phyloP scores from a whole-genome alignment of 2,329 filamentous ascomycete species.

The Neurospora crassa region DNA sequence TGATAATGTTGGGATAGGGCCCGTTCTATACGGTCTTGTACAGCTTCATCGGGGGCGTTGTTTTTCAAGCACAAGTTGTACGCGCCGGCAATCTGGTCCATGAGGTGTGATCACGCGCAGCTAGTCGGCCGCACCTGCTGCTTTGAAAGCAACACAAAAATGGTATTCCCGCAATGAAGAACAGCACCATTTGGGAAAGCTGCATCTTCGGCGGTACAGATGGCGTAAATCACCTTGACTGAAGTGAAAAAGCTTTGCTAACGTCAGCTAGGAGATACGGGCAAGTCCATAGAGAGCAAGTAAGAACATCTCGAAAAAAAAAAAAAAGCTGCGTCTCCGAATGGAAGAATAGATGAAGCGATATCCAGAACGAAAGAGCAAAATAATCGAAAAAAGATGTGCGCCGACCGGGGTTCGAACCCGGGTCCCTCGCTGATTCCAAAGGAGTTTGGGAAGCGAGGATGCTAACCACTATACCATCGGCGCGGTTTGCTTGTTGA shows the following conservation, averaged over 20 bases:
- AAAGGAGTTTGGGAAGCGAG: constrained; percentile 4
- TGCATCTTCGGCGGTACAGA: not conserved
- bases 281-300: not conserved
- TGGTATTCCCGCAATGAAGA: not conserved
- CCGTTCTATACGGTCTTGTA: constrained; percentile 35
- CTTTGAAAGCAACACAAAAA: not conserved
- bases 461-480: constrained; percentile 6
- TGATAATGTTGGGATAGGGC: constrained; percentile 31
- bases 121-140: not conserved
- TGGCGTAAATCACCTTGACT: not conserved
- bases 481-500: constrained; percentile 1
- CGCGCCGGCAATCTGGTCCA: constrained; percentile 37
- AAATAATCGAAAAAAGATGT: constrained; percentile 1
- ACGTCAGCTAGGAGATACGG: not conserved
- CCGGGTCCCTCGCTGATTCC: constrained; percentile 4
- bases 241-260: not conserved
- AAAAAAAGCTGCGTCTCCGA: not conserved
- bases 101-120: constrained; percentile 17
- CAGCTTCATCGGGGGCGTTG: constrained; percentile 30
- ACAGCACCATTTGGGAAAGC: not conserved
- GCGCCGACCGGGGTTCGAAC: constrained; percentile 5
- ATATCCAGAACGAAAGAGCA: not conserved
- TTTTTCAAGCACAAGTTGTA: constrained; percentile 31
- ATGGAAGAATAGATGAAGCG: constrained; percentile 11
- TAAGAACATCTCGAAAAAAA: not conserved